Percentiles rank a stretch among this genome's conserved stretches.
Conservation (phyloP, 2,329 filamentous ascomycete species). For the Colletotrichum sp. region DNA sequence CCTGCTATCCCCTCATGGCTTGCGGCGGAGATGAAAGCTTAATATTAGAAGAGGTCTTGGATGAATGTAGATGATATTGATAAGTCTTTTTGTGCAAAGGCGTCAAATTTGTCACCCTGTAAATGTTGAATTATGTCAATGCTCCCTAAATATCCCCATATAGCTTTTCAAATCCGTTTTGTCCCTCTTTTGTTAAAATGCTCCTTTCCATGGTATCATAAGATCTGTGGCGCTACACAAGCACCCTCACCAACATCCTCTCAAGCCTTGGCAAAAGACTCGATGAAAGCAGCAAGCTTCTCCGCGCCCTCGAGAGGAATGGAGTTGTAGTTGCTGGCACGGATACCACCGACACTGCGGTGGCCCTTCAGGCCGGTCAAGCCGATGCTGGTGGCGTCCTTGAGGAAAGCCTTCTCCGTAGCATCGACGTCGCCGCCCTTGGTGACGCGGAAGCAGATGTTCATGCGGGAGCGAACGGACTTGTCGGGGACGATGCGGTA, state of each 20-base stretch:
- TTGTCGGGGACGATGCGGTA: constrained; percentile 82
- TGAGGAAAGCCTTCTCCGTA: constrained; percentile 81
- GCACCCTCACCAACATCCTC: background rate
- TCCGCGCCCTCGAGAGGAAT: constrained; percentile 71
- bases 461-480: constrained; percentile 83
- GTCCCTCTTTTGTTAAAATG: background rate
- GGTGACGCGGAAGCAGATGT: constrained; percentile 86
- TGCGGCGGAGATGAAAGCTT: constrained; percentile 49
- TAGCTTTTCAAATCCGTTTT: background rate
- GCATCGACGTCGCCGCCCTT: constrained; percentile 64
- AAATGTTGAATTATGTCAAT: constrained; percentile 10
- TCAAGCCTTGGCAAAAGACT: constrained; percentile 51
- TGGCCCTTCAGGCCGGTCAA: constrained; percentile 89
- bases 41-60: background rate
- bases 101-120: background rate
- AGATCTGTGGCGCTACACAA: background rate
- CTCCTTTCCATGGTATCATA: constrained; percentile 13
- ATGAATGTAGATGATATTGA: background rate
- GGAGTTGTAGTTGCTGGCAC: constrained; percentile 89
- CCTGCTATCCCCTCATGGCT: constrained; percentile 68
- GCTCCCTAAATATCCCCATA: background rate
- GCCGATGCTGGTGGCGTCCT: constrained; percentile 69
- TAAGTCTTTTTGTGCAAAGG: background rate
- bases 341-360: constrained; percentile 83
- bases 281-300: constrained; percentile 70